A percentile compares a stretch with the other conserved stretches of the same genome.
Conservation (phyloP, 2,329 filamentous ascomycete species). For the Colletotrichum karsti region DNA sequence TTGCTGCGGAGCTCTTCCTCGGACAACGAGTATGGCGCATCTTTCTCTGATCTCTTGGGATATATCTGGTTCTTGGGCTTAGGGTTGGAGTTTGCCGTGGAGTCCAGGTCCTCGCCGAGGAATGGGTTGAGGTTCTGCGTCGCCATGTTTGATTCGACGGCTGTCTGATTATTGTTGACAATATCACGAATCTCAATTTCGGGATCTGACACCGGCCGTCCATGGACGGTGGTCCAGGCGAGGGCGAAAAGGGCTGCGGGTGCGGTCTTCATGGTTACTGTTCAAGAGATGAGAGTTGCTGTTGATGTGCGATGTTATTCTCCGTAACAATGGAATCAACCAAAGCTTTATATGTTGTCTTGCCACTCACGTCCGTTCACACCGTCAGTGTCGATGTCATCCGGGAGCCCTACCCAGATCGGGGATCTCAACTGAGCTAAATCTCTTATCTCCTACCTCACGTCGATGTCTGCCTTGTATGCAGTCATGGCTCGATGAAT, state of each 20-base stretch:
- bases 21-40: constrained; percentile 57
- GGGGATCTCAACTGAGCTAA: background rate
- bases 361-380: background rate
- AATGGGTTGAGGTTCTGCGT: background rate
- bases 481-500: background rate
- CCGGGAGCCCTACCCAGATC: background rate
- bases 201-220: background rate
- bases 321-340: background rate
- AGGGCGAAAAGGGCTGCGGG: background rate
- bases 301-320: background rate
- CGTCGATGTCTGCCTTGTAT: background rate
- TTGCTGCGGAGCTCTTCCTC: constrained; percentile 57
- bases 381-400: background rate
- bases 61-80: constrained; percentile 36
- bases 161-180: background rate
- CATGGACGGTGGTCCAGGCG: background rate
- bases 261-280: background rate
- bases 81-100: background rate
- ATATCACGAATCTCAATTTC: background rate
- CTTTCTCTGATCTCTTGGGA: constrained; percentile 43
- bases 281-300: background rate
- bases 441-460: background rate
- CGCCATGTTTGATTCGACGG: background rate
- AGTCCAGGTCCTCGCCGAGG: background rate
- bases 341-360: background rate